Evolutionary conservation across 192 early-diverging fungal genomes (phyloP), one percentile per base, ranked within the genome.

Genomic region (Coemansia sp.): DNA sequence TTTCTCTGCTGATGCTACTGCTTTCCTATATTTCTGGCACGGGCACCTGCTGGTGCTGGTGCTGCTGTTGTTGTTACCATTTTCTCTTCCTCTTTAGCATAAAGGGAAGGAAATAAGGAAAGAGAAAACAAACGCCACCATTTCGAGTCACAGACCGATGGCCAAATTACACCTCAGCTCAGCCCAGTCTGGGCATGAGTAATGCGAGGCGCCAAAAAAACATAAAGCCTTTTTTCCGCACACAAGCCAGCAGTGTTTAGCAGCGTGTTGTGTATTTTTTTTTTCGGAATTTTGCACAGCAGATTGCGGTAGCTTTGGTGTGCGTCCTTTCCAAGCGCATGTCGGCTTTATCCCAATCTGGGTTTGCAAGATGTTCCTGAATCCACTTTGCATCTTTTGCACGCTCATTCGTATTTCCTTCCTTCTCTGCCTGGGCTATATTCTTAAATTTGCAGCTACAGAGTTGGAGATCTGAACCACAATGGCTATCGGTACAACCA

Each of bases 101-200:
- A 32, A 32, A 32, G 32, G 32, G 32, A 32, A 32, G 32, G 32
- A 32, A 32, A 32, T 32, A 32, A 32, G 32, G 32, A 21, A 54
- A 54, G 8, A 54, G 26, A 54, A 54, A 54, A 54, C 51, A 54
- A 54, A 54, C 51, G 51, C 51, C 51, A 54, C 51, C 51, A 54
- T 54, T 13, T 7, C 51, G 21, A 9, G 7, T 54, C 21, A 21
- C 22, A 54, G 51, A 26, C 19, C 51, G 9, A 26, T 9, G 22
- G 8, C 22, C 21, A 9, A 26, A 54, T 54, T 54, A 11, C 43
- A 45, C 43, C 51, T 32, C 32, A 32, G 32, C 51, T 12, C 51
- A 15, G 22, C 2, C 21, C 21, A 26, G 7, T 32, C 32, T 4
- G 32, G 32, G 32, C 11, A 26, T 54, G 47, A 49, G 26, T 26